Evolutionary conservation across 169 alveolate genomes (phyloP).

Genomic region (Toxoplasma gondii): DNA sequence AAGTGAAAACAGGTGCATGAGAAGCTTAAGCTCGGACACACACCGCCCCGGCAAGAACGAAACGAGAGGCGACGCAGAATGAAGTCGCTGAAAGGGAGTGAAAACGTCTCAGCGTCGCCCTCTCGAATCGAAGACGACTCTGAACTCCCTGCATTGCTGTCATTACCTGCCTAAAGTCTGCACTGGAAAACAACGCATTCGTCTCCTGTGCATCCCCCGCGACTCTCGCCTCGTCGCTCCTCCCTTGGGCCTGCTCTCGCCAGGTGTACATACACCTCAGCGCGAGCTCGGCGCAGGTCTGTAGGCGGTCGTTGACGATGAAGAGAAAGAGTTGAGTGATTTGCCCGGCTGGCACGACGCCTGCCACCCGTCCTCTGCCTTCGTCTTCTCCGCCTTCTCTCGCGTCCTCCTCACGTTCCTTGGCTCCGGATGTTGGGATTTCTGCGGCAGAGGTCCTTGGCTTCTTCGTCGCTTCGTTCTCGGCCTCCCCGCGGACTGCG

Average conservation of each 20-base stretch:
- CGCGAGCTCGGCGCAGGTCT: slow-evolving; percentile 22
- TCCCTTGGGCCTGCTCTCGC: not conserved
- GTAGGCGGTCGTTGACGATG: slow-evolving; percentile 31
- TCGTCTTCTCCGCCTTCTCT: not conserved
- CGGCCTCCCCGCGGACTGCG: too few species aligned
- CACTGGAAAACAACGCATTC: not conserved
- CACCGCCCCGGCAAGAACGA: too few species aligned
- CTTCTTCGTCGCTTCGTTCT: too few species aligned
- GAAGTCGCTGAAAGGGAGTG: too few species aligned
- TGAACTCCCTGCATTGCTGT: not conserved
- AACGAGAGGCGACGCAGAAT: too few species aligned
- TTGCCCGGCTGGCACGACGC: not conserved
- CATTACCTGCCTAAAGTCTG: not conserved
- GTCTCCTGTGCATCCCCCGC: not conserved
- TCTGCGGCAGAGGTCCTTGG: not conserved
- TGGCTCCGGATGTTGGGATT: not conserved
- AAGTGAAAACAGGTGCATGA: too few species aligned
- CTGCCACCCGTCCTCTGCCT: not conserved
- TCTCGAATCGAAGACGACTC: too few species aligned
- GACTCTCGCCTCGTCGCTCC: not conserved
- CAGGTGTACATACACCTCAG: slow-evolving; percentile 27
- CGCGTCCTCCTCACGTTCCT: not conserved
- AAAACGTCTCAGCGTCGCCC: too few species aligned
- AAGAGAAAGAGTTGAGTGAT: not conserved
- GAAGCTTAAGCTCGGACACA: too few species aligned